Evolutionary conservation across 1,139 yeast genomes (phyloP), one percentile per base, ranked within the genome.

Genomic region (Zygosaccharomyces pseudobailii): DNA sequence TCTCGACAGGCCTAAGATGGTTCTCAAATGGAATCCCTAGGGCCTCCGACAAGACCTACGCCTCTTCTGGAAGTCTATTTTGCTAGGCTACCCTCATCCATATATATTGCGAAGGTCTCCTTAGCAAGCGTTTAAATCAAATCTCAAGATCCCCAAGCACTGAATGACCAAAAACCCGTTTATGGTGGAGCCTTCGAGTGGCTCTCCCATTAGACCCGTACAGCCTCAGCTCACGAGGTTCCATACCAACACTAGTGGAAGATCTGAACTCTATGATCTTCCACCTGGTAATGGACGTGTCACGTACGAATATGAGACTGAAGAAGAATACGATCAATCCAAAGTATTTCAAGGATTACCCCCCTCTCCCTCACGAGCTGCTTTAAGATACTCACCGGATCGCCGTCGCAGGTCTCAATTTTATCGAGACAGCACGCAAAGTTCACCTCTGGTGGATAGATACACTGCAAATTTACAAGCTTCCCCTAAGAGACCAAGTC

Each of bases 401-500:
- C 63, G 67, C 47, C 61, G 65, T 31, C 63, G 57, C 19, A 59
- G 63, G 38, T 48, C 52, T 17, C 63, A 58, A 40, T 61, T 61
- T 41, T 56, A 60, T 34, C 56, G 66, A 24, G 65, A 59, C 41
- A 61, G 66, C 46, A 55, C 58, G 3, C 63, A 60, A 24, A 57
- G 54, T 42, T 62, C 67, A 2, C 69, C 68, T 5, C 50, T 58
- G 20, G 61, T 53, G 13, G 58, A 57, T 35, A 65, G 72, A 55
- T 66, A 66, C 42, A 75, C 75, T 46, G 82, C 73, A 56, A 80
- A 88, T 1, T 70, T 76, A 22, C 69, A 76, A 54, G 89, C 83
- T 57, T 83, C 89, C 0, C 92, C 92, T 30, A 76, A 72, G 49
- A 76, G 87, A 61, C 73, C 73, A 40, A 71, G 68, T 43, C 75